These are phyloP conservation scores for Scheffersomyces lignicola DNA, from an alignment of 1,139 yeast genomes.

Conservation along the genomic window DNA sequence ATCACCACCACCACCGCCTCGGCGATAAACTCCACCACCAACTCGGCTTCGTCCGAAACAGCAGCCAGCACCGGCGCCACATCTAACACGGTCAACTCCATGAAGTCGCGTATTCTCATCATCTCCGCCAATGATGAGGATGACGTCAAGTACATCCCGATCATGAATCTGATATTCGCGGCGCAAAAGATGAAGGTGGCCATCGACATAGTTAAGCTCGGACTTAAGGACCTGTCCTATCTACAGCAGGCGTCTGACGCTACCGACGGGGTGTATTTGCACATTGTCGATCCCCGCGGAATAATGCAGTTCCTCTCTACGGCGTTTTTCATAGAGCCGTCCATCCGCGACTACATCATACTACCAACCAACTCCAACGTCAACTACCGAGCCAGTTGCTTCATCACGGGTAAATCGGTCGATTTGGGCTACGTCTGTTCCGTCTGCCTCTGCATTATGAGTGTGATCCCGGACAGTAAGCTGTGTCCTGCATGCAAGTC, in stretches of 20 bases:
- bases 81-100: slow-evolving; percentile 26
- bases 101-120: slow-evolving; percentile 73
- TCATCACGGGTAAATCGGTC: slow-evolving; percentile 81
- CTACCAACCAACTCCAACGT: slow-evolving; percentile 85
- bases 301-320: slow-evolving; percentile 64
- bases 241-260: slow-evolving; percentile 96
- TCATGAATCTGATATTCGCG: slow-evolving; percentile 95
- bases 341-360: slow-evolving; percentile 68
- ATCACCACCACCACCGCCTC: slow-evolving; percentile 50
- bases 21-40: slow-evolving; percentile 44
- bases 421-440: slow-evolving; percentile 95
- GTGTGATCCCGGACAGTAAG: slow-evolving; percentile 58
- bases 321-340: slow-evolving; percentile 82
- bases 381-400: slow-evolving; percentile 94
- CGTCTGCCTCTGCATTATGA: slow-evolving; percentile 83
- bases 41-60: slow-evolving; percentile 9
- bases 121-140: slow-evolving; percentile 78
- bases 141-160: slow-evolving; percentile 81
- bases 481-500: slow-evolving; percentile 56
- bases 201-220: slow-evolving; percentile 86
- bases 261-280: slow-evolving; percentile 85
- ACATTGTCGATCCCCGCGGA: slow-evolving; percentile 72
- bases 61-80: slow-evolving; percentile 11
- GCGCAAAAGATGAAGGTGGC: slow-evolving; percentile 92
- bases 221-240: slow-evolving; percentile 69